A percentile compares a stretch with the other conserved stretches of the same genome.
These are phyloP conservation scores for Starmera amethionina DNA, from an alignment of 805 yeast genomes.

Conservation along the genomic window DNA sequence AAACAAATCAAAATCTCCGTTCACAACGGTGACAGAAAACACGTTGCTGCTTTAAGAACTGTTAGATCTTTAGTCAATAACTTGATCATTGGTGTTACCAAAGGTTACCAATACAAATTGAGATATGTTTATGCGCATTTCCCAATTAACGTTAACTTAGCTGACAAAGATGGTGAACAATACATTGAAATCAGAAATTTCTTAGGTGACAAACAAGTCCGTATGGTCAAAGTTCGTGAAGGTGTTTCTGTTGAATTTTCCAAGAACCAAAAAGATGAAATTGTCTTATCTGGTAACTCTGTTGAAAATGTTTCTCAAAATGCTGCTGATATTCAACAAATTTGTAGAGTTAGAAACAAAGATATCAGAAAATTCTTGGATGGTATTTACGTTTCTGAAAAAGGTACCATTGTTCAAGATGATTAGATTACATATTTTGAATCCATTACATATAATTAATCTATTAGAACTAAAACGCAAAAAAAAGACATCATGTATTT, in stretches of 20 bases:
- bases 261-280: slow-evolving; percentile 86
- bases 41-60: slow-evolving; percentile 98
- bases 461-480: too few species aligned
- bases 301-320: slow-evolving; percentile 96
- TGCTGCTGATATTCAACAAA: slow-evolving; percentile 97
- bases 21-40: slow-evolving; percentile 99
- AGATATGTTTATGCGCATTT: slow-evolving; percentile 99
- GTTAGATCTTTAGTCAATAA: slow-evolving; percentile 92
- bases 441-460: too few species aligned
- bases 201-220: slow-evolving; percentile 98
- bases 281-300: slow-evolving; percentile 88
- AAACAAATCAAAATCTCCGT: slow-evolving; percentile 79
- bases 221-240: slow-evolving; percentile 75
- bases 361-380: slow-evolving; percentile 99
- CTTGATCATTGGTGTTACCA: slow-evolving; percentile 97
- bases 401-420: slow-evolving; percentile 77
- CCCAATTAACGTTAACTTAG: slow-evolving; percentile 97
- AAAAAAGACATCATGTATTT: too few species aligned
- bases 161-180: slow-evolving; percentile 65
- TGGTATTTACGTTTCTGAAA: slow-evolving; percentile 98
- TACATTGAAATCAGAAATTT: slow-evolving; percentile 97
- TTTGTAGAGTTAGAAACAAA: slow-evolving; percentile 98
- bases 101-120: slow-evolving; percentile 99
- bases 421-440: slow-evolving; percentile 16
- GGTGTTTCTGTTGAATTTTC: slow-evolving; percentile 87